Evolutionary conservation across 768 basidiomycete species (phyloP), one percentile per base, ranked within the genome.

Genomic region (Russula vinacea): DNA sequence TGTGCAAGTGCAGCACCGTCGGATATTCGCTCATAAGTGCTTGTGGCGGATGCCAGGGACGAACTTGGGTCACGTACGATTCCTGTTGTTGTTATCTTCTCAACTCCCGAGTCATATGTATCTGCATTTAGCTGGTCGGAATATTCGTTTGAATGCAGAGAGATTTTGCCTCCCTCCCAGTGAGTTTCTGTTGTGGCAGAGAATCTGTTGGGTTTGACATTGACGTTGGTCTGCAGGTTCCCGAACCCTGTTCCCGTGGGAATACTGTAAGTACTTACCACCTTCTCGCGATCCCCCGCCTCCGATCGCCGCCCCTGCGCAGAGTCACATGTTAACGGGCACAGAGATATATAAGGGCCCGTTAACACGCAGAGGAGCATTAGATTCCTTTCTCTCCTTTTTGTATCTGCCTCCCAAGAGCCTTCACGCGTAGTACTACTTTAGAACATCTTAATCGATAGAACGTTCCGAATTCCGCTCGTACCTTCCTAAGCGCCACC

Each of bases 1-100:
- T 22, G 45, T 62, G 61, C 55, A 5, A 32, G 35, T 62, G 61
- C n/a, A 62, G n/a, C 39, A 50, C 55, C 5, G 4, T 53, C 11
- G 19, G 1, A 2, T 53, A 53, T 35, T 53, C 40, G 4, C 61
- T 62, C 24, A 1, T 50, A 8, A 56, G 61, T 24, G 61, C 61
- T 5, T 62, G 61, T 19, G 61, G 26, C 6, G 54, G 26, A 32
- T 62, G 61, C 26, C 63, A 64, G 39, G 37, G 39, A 24, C 0
- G 2, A 26, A 5, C 7, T 0, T 64, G 53, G 63, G 42, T 8
- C 13, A 22, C 37, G 63, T 64, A 26, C 8, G 58, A 45, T 45
- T 22, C n/a, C 39, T 16, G 42, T 44, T 3, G 42, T n/a, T 3
- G 16, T n/a, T 9, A 8, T 17, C 42, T 39, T 16, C 24, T 49